A percentile compares a stretch with the other conserved stretches of the same genome.
Conservation (phyloP, 2,329 filamentous ascomycete genomes). For the Curvularia sp. region DNA sequence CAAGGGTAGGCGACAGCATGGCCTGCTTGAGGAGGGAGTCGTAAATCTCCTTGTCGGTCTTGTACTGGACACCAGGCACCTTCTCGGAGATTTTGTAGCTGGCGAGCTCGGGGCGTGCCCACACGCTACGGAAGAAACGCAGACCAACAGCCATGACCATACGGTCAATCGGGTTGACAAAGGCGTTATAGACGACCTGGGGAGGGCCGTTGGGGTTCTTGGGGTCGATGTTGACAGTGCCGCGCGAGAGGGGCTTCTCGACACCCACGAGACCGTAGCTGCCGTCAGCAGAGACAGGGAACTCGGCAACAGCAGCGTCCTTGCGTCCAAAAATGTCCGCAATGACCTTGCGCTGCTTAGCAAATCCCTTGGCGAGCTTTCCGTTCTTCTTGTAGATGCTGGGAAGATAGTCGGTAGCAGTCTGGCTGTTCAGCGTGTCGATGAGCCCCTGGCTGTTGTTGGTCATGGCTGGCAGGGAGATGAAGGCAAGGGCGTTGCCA, state of each 20-base stretch:
- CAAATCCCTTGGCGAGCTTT: slow-evolving; percentile 32
- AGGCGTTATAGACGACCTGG: slow-evolving; percentile 35
- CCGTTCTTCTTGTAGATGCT: slow-evolving; percentile 32
- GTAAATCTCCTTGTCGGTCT: slow-evolving; percentile 34
- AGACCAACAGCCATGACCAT: slow-evolving; percentile 43
- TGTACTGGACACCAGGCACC: slow-evolving; percentile 33
- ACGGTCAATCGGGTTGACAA: slow-evolving; percentile 39
- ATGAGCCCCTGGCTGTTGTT: slow-evolving; percentile 18
- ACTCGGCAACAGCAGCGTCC: slow-evolving; percentile 35
- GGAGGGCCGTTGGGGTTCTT: slow-evolving; percentile 41
- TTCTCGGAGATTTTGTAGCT: slow-evolving; percentile 34
- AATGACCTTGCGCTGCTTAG: slow-evolving; percentile 34
- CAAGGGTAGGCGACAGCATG: slow-evolving; percentile 36
- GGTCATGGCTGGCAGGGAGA: slow-evolving; percentile 37
- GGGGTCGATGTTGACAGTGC: slow-evolving; percentile 46
- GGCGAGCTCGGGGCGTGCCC: slow-evolving; percentile 37
- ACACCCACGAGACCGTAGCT: slow-evolving; percentile 38
- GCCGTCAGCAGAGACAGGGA: slow-evolving; percentile 48
- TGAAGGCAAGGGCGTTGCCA: slow-evolving; percentile 37
- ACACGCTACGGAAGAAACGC: slow-evolving; percentile 45
- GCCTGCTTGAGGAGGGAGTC: slow-evolving; percentile 26
- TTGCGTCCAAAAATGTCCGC: slow-evolving; percentile 32
- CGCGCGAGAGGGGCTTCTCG: slow-evolving; percentile 44
- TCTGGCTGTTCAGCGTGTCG: slow-evolving; percentile 16
- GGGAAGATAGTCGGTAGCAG: slow-evolving; percentile 33